Conservation (phyloP, 75 land plant species). For the Selaginella tamariscina region DNA sequence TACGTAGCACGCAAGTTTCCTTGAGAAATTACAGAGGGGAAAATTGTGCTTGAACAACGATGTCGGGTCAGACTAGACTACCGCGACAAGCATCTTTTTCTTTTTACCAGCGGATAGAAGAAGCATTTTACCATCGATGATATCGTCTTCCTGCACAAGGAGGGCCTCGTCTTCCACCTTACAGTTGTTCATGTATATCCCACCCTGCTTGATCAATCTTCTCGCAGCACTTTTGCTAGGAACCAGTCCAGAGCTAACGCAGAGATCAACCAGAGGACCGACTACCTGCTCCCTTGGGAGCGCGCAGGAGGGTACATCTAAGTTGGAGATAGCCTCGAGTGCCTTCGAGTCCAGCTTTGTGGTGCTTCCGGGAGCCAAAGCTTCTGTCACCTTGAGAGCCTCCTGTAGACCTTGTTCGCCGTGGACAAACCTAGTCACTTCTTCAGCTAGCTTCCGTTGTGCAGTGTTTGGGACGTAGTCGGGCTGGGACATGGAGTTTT, state of each 20-base stretch:
- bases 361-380: constrained; percentile 80
- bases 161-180: constrained; percentile 70
- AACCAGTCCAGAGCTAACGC: constrained; percentile 64
- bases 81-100: constrained; percentile 77
- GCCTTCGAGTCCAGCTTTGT: constrained; percentile 56
- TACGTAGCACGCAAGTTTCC: too few species aligned
- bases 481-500: constrained; percentile 47
- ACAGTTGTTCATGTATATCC: constrained; percentile 81
- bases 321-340: constrained; percentile 66
- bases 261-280: constrained; percentile 55
- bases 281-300: constrained; percentile 42
- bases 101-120: constrained; percentile 94
- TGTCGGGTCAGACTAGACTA: too few species aligned
- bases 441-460: constrained; percentile 78
- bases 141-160: constrained; percentile 47
- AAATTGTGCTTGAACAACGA: too few species aligned
- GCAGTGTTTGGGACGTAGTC: constrained; percentile 71
- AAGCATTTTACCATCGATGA: constrained; percentile 71
- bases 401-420: constrained; percentile 72
- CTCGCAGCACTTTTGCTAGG: constrained; percentile 75
- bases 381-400: constrained; percentile 82
- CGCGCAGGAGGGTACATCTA: constrained; percentile 84
- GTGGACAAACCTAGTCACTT: constrained; percentile 89
- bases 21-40: too few species aligned
- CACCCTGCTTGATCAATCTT: constrained; percentile 70